Percentiles rank a stretch among this genome's conserved stretches.
These are phyloP conservation scores for Lentinula sp. DNA, from an alignment of 768 basidiomycete species.

Conservation along the genomic window DNA sequence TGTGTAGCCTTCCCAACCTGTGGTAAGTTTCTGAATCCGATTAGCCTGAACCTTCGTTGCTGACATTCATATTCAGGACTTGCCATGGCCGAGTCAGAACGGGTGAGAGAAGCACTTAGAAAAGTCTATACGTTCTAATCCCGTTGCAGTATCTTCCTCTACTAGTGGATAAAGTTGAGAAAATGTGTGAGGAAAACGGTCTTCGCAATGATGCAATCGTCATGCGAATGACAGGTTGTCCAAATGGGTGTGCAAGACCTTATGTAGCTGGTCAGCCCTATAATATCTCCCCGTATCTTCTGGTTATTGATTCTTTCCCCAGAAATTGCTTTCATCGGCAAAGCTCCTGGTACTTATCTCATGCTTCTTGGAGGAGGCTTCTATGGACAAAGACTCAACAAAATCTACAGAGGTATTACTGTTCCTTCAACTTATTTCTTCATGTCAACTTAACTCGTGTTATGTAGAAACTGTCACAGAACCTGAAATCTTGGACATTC, in stretches of 20 bases:
- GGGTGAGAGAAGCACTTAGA: slow-evolving; percentile 26
- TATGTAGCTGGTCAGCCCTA: slow-evolving; percentile 70
- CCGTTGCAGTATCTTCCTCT: slow-evolving; percentile 75
- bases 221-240: slow-evolving; percentile 99
- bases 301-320: slow-evolving; percentile 6
- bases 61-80: slow-evolving; percentile 18
- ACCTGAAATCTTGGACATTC: slow-evolving; percentile 85
- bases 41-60: not conserved
- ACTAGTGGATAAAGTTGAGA: slow-evolving; percentile 91
- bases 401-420: slow-evolving; percentile 78
- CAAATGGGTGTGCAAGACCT: slow-evolving; percentile 89
- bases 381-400: slow-evolving; percentile 91
- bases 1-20: slow-evolving; percentile 98
- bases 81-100: slow-evolving; percentile 48
- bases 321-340: slow-evolving; percentile 97
- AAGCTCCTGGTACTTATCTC: slow-evolving; percentile 85
- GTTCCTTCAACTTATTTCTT: not conserved
- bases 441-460: not conserved
- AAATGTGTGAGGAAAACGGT: slow-evolving; percentile 90
- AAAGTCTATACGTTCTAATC: not conserved
- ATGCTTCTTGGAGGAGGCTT: slow-evolving; percentile 98
- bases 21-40: slow-evolving; percentile 35
- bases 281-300: not conserved
- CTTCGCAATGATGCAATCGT: slow-evolving; percentile 91
- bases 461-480: slow-evolving; percentile 78